phyloP scores from a whole-genome alignment of 1,284 basidiomycete species.

The Ustilago lituana region DNA sequence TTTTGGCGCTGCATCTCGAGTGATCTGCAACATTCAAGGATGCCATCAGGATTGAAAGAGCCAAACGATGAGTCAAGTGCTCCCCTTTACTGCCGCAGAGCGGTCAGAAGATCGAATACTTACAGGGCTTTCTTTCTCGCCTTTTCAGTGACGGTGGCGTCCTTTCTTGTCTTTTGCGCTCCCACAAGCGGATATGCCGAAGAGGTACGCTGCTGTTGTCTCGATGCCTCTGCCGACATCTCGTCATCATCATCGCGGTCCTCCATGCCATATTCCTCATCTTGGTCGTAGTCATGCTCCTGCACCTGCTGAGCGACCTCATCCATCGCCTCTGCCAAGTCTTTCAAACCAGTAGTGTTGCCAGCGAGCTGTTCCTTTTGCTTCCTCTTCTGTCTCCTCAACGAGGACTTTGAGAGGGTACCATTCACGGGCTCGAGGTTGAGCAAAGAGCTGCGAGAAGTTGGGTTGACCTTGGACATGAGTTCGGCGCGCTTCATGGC shows the following conservation, averaged over 20 bases:
- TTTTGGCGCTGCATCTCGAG: slow-evolving; percentile 59
- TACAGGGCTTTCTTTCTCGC: slow-evolving; percentile 55
- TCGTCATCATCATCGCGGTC: slow-evolving; percentile 24
- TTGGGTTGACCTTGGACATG: slow-evolving; percentile 39
- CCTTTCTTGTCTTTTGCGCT: slow-evolving; percentile 22
- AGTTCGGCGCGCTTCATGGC: slow-evolving; percentile 52
- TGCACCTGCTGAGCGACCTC: slow-evolving; percentile 34
- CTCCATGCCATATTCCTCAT: slow-evolving; percentile 21
- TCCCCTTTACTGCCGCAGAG: too few species aligned
- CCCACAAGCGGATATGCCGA: slow-evolving; percentile 26
- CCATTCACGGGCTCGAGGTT: slow-evolving; percentile 21
- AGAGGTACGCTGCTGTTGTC: not conserved
- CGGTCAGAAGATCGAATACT: too few species aligned
- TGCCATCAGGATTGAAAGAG: not conserved
- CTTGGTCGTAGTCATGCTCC: slow-evolving; percentile 20
- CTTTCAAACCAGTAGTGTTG: slow-evolving; percentile 55
- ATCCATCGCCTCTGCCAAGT: slow-evolving; percentile 46
- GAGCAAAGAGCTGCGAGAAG: slow-evolving; percentile 16
- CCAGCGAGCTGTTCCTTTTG: slow-evolving; percentile 58
- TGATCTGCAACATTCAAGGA: slow-evolving; percentile 20
- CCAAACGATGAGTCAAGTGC: not conserved
- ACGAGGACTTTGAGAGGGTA: slow-evolving; percentile 50
- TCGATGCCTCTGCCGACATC: slow-evolving; percentile 3
- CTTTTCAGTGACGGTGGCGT: slow-evolving; percentile 52
- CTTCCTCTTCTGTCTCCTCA: slow-evolving; percentile 55